Evolutionary conservation across 2,329 filamentous ascomycete genomes (phyloP).

Genomic region (Pseudogymnoascus destructans): DNA sequence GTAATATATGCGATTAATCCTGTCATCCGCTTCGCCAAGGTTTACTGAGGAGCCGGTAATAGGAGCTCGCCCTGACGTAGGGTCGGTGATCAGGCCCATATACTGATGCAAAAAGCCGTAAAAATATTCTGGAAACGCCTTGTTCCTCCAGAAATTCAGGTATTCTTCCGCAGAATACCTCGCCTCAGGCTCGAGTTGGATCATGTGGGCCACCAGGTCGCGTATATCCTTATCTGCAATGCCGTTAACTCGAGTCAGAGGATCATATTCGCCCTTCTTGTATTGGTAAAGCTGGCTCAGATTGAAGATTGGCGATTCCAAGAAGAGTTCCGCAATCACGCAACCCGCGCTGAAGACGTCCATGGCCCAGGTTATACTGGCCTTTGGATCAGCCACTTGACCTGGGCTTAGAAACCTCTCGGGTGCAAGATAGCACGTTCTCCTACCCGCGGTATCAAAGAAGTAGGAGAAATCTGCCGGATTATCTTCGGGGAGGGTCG

Average conservation of each 20-base stretch:
- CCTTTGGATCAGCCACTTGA: conserved; percentile 48
- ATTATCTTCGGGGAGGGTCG: conserved; percentile 88
- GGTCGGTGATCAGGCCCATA: conserved; percentile 90
- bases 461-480: conserved; percentile 96
- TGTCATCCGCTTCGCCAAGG: conserved; percentile 76
- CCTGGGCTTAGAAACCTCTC: conserved; percentile 73
- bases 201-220: conserved; percentile 90
- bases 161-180: conserved; percentile 91
- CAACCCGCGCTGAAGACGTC: conserved; percentile 96
- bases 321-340: conserved; percentile 89
- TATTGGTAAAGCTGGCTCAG: conserved; percentile 93
- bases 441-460: conserved; percentile 81
- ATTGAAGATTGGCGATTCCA: conserved; percentile 95
- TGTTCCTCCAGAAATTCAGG: conserved; percentile 78
- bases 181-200: conserved; percentile 82
- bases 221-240: conserved; percentile 80
- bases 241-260: conserved; percentile 65
- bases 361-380: conserved; percentile 81
- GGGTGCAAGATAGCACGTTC: conserved; percentile 90
- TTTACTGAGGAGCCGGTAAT: conserved; percentile 57
- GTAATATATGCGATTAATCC: conserved; percentile 82
- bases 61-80: conserved; percentile 63
- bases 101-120: conserved; percentile 97
- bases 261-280: conserved; percentile 82
- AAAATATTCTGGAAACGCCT: conserved; percentile 92